These are phyloP conservation scores for Ceratocystis cacaofunesta DNA, from an alignment of 2,329 filamentous ascomycete genomes.

Conservation along the genomic window DNA sequence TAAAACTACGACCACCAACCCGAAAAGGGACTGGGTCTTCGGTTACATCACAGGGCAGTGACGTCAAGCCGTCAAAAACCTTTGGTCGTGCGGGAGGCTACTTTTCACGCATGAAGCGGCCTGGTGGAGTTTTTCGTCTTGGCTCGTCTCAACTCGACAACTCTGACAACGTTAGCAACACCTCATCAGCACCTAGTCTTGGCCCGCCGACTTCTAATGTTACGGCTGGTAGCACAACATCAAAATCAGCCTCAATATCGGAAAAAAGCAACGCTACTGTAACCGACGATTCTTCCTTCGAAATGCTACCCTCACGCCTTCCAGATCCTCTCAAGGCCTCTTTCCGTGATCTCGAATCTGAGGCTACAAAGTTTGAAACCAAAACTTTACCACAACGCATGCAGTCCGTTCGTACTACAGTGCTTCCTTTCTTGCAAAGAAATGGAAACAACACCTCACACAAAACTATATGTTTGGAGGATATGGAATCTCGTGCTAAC, in stretches of 20 bases:
- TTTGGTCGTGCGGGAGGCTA: constrained; percentile 34
- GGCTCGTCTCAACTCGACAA: constrained; percentile 25
- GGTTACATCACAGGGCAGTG: not conserved
- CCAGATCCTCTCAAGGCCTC: constrained; percentile 41
- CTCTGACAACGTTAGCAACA: constrained; percentile 29
- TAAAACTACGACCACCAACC: constrained; percentile 3
- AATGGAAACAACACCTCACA: constrained; percentile 55
- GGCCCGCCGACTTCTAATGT: constrained; percentile 26
- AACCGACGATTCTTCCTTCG: constrained; percentile 33
- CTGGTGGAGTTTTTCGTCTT: constrained; percentile 30
- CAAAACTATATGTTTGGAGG: constrained; percentile 52
- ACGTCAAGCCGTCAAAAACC: constrained; percentile 24
- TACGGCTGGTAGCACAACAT: constrained; percentile 25
- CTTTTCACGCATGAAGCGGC: constrained; percentile 35
- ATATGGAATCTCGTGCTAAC: constrained; percentile 62
- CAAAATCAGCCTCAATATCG: constrained; percentile 26
- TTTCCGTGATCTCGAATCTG: constrained; percentile 40
- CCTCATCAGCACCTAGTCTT: constrained; percentile 34
- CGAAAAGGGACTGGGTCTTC: constrained; percentile 10
- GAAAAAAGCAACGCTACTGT: constrained; percentile 27
- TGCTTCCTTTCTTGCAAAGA: constrained; percentile 64
- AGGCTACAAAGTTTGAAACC: constrained; percentile 44
- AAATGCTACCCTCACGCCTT: constrained; percentile 27
- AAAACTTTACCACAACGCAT: constrained; percentile 54
- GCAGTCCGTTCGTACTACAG: constrained; percentile 52